phyloP scores from a whole-genome alignment of 1,284 basidiomycete genomes.

The Heterobasidion irregulare region DNA sequence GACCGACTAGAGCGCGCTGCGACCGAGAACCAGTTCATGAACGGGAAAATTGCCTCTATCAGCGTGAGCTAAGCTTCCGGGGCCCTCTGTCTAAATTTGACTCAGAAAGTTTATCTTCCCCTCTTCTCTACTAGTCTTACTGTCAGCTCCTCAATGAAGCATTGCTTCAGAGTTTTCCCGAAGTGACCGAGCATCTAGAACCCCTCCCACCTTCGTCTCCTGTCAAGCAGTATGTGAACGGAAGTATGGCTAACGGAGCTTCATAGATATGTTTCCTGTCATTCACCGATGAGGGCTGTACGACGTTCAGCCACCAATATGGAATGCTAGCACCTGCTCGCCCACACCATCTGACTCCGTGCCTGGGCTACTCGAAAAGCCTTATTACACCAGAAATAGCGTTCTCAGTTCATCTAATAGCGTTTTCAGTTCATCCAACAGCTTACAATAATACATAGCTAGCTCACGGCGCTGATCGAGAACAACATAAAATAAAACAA shows the following conservation, averaged over 20 bases:
- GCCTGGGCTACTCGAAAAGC: too few relatives aligned
- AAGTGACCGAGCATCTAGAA: slow-evolving; percentile 26
- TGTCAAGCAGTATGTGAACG: neutral
- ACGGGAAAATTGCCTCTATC: slow-evolving; percentile 76
- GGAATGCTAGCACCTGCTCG: too few relatives aligned
- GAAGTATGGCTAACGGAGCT: neutral
- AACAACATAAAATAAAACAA: too few relatives aligned
- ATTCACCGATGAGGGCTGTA: too few relatives aligned
- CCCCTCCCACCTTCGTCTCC: neutral
- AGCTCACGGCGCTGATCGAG: too few relatives aligned
- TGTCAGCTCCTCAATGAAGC: slow-evolving; percentile 47
- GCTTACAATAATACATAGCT: neutral
- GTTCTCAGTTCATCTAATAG: neutral
- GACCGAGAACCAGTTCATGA: slow-evolving; percentile 84
- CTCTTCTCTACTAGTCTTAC: slow-evolving; percentile 38
- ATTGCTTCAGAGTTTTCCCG: slow-evolving; percentile 51
- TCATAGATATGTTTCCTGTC: neutral
- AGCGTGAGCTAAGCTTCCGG: slow-evolving; percentile 36
- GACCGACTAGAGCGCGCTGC: slow-evolving; percentile 72
- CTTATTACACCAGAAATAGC: too few relatives aligned
- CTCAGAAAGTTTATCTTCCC: neutral
- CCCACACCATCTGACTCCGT: too few relatives aligned
- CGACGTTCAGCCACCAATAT: too few relatives aligned
- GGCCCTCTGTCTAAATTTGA: neutral
- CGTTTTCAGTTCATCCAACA: neutral